phyloP scores from a whole-genome alignment of 768 basidiomycete species.

The Mycena epipterygia region DNA sequence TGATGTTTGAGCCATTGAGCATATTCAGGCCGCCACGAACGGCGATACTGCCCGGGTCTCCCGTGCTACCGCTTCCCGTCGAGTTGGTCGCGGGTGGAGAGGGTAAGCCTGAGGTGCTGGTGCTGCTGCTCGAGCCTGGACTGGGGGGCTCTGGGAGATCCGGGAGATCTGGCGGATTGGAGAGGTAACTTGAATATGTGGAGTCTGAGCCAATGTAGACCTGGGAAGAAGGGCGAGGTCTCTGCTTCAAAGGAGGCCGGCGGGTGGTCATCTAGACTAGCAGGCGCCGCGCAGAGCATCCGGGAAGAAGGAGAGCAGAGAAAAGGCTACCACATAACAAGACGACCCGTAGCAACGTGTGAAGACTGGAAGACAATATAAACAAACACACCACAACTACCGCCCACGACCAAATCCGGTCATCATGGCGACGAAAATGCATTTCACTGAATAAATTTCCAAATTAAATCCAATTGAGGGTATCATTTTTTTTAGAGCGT shows the following conservation, averaged over 20 bases:
- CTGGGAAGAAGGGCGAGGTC: conserved; percentile 71
- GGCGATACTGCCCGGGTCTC: conserved; percentile 65
- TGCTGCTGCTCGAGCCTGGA: conserved; percentile 60
- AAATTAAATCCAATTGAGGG: too few species aligned
- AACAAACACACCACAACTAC: conserved; percentile 21
- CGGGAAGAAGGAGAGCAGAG: neutral
- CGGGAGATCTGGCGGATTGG: conserved; percentile 64
- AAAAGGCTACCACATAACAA: conserved; percentile 31
- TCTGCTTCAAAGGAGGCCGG: conserved; percentile 53
- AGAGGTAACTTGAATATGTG: conserved; percentile 41
- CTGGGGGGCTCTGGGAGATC: conserved; percentile 83
- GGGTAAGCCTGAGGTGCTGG: conserved; percentile 76
- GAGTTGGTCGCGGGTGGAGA: conserved; percentile 91
- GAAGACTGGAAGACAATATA: conserved; percentile 7
- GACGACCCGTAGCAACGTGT: conserved; percentile 30
- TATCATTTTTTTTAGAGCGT: too few species aligned
- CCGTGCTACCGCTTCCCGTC: conserved; percentile 84
- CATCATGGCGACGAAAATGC: conserved; percentile 18
- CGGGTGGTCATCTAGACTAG: conserved; percentile 63
- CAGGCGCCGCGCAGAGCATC: conserved; percentile 34
- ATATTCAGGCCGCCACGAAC: conserved; percentile 51
- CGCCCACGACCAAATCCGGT: conserved; percentile 29
- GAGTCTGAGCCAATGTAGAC: conserved; percentile 67
- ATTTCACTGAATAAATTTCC: neutral
- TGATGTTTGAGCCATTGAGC: conserved; percentile 57